Conservation (phyloP, 768 basidiomycete genomes). For the Pleurotus eryngii region DNA sequence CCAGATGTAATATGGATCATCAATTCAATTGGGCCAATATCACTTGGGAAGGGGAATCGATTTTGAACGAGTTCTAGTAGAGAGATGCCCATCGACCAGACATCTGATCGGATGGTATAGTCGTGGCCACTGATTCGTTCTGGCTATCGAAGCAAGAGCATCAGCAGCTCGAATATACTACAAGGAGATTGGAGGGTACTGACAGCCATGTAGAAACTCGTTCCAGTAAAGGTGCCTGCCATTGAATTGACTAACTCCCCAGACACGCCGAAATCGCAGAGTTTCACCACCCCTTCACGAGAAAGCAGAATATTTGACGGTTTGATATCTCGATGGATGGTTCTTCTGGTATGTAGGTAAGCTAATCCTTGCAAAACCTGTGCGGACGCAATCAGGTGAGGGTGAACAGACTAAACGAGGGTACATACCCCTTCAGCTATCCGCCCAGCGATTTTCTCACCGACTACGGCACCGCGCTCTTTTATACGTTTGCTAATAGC, state of each 20-base stretch:
- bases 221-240: slow-evolving; percentile 96
- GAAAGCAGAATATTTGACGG: slow-evolving; percentile 92
- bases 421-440: slow-evolving; percentile 84
- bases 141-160: slow-evolving; percentile 49
- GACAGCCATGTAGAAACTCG: slow-evolving; percentile 98
- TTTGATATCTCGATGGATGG: slow-evolving; percentile 96
- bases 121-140: slow-evolving; percentile 90
- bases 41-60: slow-evolving; percentile 91
- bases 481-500: slow-evolving; percentile 82
- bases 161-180: slow-evolving; percentile 9
- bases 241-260: slow-evolving; percentile 89
- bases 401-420: slow-evolving; percentile 1
- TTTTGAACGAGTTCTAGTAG: slow-evolving; percentile 92
- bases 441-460: slow-evolving; percentile 87
- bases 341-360: slow-evolving; percentile 87
- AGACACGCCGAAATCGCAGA: slow-evolving; percentile 96
- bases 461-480: slow-evolving; percentile 72
- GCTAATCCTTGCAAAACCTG: slow-evolving; percentile 89
- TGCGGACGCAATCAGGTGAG: slow-evolving; percentile 9
- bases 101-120: slow-evolving; percentile 94
- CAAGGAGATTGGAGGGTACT: slow-evolving; percentile 29
- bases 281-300: slow-evolving; percentile 83
- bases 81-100: slow-evolving; percentile 97
- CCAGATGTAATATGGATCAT: slow-evolving; percentile 85
- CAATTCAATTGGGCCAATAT: slow-evolving; percentile 91